Evolutionary conservation across 2,329 filamentous ascomycete genomes (phyloP).

Genomic region (Sclerotiophoma versabilis): DNA sequence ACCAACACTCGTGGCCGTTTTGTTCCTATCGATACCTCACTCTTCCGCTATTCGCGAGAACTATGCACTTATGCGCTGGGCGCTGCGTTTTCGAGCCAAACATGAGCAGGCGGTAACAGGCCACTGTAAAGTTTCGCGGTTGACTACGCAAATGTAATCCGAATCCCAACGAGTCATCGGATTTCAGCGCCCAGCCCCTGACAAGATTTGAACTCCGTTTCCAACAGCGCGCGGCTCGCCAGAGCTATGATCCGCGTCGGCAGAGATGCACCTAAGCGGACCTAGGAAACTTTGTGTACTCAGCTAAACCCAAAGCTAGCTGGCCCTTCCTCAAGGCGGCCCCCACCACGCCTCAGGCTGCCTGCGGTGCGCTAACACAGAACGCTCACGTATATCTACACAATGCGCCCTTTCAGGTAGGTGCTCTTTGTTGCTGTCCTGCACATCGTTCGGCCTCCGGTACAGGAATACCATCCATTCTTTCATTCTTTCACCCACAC

Average conservation of each 20-base stretch:
- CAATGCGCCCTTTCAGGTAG: constrained; percentile 18
- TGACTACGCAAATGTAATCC: neutral
- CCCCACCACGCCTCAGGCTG: constrained; percentile 21
- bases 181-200: constrained; percentile 28
- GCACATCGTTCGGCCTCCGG: constrained; percentile 32
- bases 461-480: constrained; percentile 47
- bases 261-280: constrained; percentile 22
- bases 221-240: constrained; percentile 32
- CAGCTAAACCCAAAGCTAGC: constrained; percentile 21
- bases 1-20: constrained; percentile 14
- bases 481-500: constrained; percentile 33
- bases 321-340: constrained; percentile 20
- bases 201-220: constrained; percentile 20
- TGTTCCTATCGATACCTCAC: constrained; percentile 28
- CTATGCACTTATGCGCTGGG: constrained; percentile 12
- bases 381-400: constrained; percentile 30
- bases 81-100: constrained; percentile 13
- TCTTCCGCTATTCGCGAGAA: constrained; percentile 5
- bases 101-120: neutral
- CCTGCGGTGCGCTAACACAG: constrained; percentile 25
- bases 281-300: constrained; percentile 21
- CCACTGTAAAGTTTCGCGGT: neutral
- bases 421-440: constrained; percentile 21
- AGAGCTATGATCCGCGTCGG: constrained; percentile 24
- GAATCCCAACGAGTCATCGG: constrained; percentile 5